Conservation (phyloP, 23 red algal species). For the Cyanidium caldarium region DNA sequence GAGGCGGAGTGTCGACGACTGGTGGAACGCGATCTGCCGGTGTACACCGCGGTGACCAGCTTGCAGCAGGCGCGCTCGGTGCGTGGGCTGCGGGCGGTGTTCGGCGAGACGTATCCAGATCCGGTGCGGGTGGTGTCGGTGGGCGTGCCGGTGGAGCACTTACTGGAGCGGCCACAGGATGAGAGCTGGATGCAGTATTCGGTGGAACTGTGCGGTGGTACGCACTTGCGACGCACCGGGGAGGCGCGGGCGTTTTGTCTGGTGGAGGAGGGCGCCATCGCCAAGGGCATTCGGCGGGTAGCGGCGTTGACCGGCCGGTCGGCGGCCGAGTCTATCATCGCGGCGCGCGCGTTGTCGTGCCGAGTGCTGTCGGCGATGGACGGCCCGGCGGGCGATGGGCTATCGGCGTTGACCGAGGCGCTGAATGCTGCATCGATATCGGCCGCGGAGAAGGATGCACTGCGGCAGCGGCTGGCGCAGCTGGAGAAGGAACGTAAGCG, state of each 20-base stretch:
- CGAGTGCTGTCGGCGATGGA: neutral
- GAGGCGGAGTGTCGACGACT: slow-evolving; percentile 25
- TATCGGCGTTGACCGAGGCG: neutral
- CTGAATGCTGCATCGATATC: neutral
- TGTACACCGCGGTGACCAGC: slow-evolving; percentile 46
- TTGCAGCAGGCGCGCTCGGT: slow-evolving; percentile 43
- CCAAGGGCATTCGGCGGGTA: slow-evolving; percentile 83
- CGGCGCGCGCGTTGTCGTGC: slow-evolving; percentile 3
- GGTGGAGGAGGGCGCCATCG: slow-evolving; percentile 46
- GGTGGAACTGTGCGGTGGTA: slow-evolving; percentile 92
- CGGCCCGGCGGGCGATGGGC: neutral
- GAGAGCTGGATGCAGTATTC: slow-evolving; percentile 37
- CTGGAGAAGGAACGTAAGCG: neutral
- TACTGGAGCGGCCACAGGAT: slow-evolving; percentile 58
- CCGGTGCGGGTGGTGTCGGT: slow-evolving; percentile 84
- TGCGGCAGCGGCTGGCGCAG: neutral
- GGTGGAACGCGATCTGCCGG: slow-evolving; percentile 31
- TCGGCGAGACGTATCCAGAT: slow-evolving; percentile 94
- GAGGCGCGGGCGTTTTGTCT: slow-evolving; percentile 61
- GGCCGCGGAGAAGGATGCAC: slow-evolving; percentile 3
- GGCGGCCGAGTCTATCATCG: slow-evolving; percentile 22
- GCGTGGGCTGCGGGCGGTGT: slow-evolving; percentile 69
- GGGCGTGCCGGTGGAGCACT: slow-evolving; percentile 47
- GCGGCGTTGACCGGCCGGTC: slow-evolving; percentile 51
- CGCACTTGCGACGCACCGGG: slow-evolving; percentile 69